These are phyloP conservation scores for Botrytis paeoniae DNA, from an alignment of 2,329 filamentous ascomycete species.

Conservation along the genomic window DNA sequence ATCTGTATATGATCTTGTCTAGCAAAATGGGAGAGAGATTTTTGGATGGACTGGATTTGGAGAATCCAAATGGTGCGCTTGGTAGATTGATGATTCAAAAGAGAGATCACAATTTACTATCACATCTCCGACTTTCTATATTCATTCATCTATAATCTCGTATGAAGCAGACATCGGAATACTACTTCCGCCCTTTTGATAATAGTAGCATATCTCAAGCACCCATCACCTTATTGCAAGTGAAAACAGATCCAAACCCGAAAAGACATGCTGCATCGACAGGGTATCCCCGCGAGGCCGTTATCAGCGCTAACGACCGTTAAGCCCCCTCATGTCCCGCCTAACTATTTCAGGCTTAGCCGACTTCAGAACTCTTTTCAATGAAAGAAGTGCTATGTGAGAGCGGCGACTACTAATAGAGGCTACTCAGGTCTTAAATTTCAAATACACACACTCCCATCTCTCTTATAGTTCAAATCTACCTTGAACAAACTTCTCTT, in stretches of 20 bases:
- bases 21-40: background rate
- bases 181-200: too few species aligned
- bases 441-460: too few species aligned
- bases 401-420: background rate
- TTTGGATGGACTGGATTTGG: background rate
- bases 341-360: background rate
- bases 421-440: background rate
- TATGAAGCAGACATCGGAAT: background rate
- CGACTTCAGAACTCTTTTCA: background rate
- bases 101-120: too few species aligned
- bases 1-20: background rate
- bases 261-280: background rate
- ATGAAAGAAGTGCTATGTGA: background rate
- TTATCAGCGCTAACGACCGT: background rate
- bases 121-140: background rate
- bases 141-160: background rate
- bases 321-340: background rate
- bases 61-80: background rate
- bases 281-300: background rate
- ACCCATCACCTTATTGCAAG: background rate
- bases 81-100: background rate
- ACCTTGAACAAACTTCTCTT: background rate
- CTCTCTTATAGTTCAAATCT: background rate
- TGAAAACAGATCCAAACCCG: background rate
- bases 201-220: background rate